Conservation (phyloP, 1,284 basidiomycete genomes). For the Cutaneotrichosporon spelunceum region DNA sequence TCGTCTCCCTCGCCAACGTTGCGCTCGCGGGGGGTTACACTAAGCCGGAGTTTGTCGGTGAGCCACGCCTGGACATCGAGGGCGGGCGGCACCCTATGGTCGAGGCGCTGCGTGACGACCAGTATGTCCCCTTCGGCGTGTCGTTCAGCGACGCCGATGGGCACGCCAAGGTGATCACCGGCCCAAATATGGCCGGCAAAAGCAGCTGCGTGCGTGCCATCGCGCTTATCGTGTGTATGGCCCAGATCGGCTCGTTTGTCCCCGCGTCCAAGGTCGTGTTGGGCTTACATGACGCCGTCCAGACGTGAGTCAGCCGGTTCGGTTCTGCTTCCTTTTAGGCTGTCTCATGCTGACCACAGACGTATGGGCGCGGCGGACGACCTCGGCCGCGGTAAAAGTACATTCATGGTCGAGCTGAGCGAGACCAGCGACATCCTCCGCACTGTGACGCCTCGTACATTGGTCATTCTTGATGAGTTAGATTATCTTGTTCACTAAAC, state of each 20-base stretch:
- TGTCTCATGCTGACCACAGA: not conserved
- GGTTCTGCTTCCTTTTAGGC: not conserved
- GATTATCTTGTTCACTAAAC: slow-evolving; percentile 2
- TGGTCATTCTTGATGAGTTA: slow-evolving; percentile 75
- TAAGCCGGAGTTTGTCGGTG: slow-evolving; percentile 70
- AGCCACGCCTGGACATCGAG: slow-evolving; percentile 53
- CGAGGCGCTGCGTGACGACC: slow-evolving; percentile 68
- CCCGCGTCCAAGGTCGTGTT: slow-evolving; percentile 69
- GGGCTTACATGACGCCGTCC: slow-evolving; percentile 74
- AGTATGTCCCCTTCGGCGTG: slow-evolving; percentile 66
- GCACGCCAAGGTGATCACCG: slow-evolving; percentile 68
- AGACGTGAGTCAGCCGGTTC: slow-evolving; percentile 57
- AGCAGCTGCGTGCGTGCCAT: slow-evolving; percentile 48
- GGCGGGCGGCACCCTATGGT: slow-evolving; percentile 69
- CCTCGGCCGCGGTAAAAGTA: slow-evolving; percentile 75
- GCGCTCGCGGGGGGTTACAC: slow-evolving; percentile 52
- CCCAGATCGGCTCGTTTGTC: slow-evolving; percentile 58
- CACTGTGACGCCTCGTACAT: slow-evolving; percentile 64
- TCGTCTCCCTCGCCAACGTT: slow-evolving; percentile 46
- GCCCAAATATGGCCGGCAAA: slow-evolving; percentile 55
- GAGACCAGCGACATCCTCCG: slow-evolving; percentile 89
- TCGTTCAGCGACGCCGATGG: slow-evolving; percentile 52
- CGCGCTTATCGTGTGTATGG: slow-evolving; percentile 51
- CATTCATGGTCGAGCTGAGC: slow-evolving; percentile 93
- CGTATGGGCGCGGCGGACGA: slow-evolving; percentile 67